Evolutionary conservation across 2,329 filamentous ascomycete species (phyloP).

Genomic region (Diplodia sapinea): DNA sequence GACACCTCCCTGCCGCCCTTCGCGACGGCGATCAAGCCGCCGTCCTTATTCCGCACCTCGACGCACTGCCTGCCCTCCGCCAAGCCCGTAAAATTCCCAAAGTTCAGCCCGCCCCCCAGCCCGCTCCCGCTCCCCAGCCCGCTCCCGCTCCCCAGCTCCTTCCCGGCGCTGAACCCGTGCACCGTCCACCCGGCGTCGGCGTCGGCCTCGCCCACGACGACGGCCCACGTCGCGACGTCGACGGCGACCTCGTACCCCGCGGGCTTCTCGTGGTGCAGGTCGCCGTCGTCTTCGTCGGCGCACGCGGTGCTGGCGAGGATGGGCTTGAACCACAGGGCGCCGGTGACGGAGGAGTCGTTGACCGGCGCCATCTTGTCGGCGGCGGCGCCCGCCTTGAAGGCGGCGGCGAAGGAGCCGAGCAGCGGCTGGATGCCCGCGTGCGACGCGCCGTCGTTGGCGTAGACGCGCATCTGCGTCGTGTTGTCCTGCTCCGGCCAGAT

Average conservation of each 20-base stretch:
- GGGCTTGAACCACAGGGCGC: slow-evolving; percentile 19
- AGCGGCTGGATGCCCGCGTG: slow-evolving; percentile 47
- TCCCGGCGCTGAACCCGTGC: slow-evolving; percentile 4
- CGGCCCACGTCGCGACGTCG: slow-evolving; percentile 7
- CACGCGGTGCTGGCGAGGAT: not conserved
- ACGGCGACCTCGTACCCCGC: slow-evolving; percentile 8
- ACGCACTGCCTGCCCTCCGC: slow-evolving; percentile 1
- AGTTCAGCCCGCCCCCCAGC: not conserved
- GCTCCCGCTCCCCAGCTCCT: not conserved
- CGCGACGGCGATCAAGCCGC: not conserved
- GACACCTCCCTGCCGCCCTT: slow-evolving; percentile 2
- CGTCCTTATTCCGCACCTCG: not conserved
- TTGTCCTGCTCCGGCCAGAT: slow-evolving; percentile 44
- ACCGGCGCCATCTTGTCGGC: not conserved
- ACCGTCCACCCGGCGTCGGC: not conserved
- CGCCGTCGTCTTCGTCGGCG: not conserved
- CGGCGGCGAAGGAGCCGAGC: slow-evolving; percentile 45
- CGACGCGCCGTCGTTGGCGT: slow-evolving; percentile 39
- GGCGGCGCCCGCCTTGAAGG: slow-evolving; percentile 40
- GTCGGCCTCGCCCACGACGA: not conserved
- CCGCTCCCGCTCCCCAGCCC: no score
- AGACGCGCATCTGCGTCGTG: slow-evolving; percentile 33
- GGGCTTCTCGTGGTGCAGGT: slow-evolving; percentile 13
- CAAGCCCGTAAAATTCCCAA: slow-evolving; percentile 5
- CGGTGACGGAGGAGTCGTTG: not conserved